These are phyloP conservation scores for Lactifluus rugatus DNA, from an alignment of 768 basidiomycete genomes.

Conservation along the genomic window DNA sequence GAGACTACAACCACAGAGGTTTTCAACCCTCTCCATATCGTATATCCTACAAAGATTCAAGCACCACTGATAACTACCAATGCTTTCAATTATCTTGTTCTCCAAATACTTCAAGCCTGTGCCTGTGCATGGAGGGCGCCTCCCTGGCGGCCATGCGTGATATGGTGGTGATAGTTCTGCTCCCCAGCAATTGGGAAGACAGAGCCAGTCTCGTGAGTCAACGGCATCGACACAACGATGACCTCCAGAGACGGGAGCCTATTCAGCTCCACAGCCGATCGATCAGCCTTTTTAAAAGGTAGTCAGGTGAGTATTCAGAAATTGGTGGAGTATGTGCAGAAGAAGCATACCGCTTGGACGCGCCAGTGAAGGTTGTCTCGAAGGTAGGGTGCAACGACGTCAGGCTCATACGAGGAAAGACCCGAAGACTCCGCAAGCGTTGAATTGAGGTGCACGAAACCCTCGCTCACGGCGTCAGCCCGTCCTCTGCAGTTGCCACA, in stretches of 20 bases:
- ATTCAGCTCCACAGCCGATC: background rate
- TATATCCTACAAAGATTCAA: background rate
- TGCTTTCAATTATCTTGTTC: background rate
- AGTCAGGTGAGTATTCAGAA: background rate
- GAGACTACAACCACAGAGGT: too few species aligned
- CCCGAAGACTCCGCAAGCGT: constrained; percentile 24
- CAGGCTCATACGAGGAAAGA: constrained; percentile 30
- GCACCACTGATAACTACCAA: background rate
- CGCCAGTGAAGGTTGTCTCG: constrained; percentile 34
- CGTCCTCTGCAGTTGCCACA: constrained; percentile 35
- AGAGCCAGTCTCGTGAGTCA: background rate
- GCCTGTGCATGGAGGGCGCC: background rate
- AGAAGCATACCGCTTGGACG: constrained; percentile 29
- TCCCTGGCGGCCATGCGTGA: constrained; percentile 13
- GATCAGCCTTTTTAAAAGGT: constrained; percentile 4
- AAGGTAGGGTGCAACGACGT: constrained; percentile 34
- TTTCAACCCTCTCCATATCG: too few species aligned
- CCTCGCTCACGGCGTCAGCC: constrained; percentile 27
- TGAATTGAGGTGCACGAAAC: constrained; percentile 37
- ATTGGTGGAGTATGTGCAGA: background rate
- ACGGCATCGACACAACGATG: background rate
- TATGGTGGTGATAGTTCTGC: constrained; percentile 1
- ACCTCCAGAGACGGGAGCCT: constrained; percentile 15
- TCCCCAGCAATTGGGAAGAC: constrained; percentile 8
- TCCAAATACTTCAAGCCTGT: background rate